Base-by-base conservation (phyloP, 2,329 filamentous ascomycete genomes). In the Aspergillus costaricaensis region DNA sequence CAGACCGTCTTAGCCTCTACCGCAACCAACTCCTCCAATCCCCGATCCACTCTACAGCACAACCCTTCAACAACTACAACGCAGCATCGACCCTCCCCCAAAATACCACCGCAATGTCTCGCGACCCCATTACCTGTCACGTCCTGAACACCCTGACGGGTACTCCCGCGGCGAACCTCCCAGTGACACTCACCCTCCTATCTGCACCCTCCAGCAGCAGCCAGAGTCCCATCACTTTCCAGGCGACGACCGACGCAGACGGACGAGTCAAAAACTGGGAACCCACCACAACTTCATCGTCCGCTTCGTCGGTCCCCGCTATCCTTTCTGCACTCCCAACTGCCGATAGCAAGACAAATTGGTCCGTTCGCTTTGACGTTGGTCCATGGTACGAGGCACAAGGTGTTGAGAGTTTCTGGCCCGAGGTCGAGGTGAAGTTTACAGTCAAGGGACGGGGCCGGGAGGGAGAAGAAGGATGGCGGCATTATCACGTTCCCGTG, bases 181-280 rank as follows among this genome's bases (percentile, higher is more conserved):
- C 80, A 30, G 83, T 84, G 65, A 79, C 77, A 0, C 76, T 83
- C 36, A 80, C 79, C 2, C 77, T 85, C 54, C 78, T 97, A 68
- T 76, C 79, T 62, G 17, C 50, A 12, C 44, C 67, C 48, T 67
- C 62, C 52, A 60, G 76, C 68, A 44, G 53, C 17, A 55, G 61
- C 60, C 60, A 65, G 25, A 65, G 59, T 38, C 64, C 67, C 17
- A 55, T 69, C 56, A 71, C 60, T 21, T 80, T 79, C 69, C 68
- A 65, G 58, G 77, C 77, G 39, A 72, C 69, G 19, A 81, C 79
- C 49, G 77, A 81, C 61, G 69, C 74, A 44, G 80, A 82, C 67
- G 80, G 80, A 21, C 77, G 80, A 8, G 75, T 82, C 50, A 78
- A 75, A 58, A 73, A 71, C 57, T 82, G 79, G 80, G 70, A 69